Evolutionary conservation across 257 asterid genomes (phyloP).

Genomic region (Henckelia pumila): DNA sequence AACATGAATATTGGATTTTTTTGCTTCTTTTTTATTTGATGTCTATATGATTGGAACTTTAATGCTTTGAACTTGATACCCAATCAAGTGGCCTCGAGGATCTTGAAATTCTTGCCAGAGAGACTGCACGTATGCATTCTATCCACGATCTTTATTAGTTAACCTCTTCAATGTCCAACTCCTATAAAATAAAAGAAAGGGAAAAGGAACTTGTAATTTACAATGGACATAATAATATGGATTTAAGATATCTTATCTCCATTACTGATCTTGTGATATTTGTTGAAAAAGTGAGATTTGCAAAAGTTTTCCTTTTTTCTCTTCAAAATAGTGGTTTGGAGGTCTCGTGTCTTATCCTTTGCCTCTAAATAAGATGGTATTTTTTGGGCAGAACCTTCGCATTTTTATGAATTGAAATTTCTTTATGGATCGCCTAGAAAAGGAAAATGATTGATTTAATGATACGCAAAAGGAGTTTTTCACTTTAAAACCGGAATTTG

Average conservation of each 20-base stretch:
- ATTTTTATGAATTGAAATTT: not conserved
- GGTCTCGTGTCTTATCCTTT: not conserved
- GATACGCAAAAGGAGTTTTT: not conserved
- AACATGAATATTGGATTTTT: too few species aligned
- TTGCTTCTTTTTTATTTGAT: too few species aligned
- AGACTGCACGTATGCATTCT: constrained; percentile 87
- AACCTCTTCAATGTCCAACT: constrained; percentile 5
- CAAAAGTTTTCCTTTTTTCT: not conserved
- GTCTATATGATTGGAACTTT: too few species aligned
- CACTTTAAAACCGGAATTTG: constrained; percentile 10
- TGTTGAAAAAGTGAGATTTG: not conserved
- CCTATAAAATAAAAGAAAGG: not conserved
- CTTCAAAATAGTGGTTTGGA: not conserved
- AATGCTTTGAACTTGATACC: constrained; percentile 85
- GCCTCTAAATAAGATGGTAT: not conserved
- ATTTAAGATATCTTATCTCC: not conserved
- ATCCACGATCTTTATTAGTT: constrained; percentile 6
- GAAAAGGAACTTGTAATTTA: not conserved
- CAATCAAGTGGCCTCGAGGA: constrained; percentile 88
- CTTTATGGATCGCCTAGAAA: too few species aligned
- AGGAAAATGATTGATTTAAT: not conserved
- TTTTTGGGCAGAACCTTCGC: not conserved
- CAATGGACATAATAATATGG: constrained; percentile 8
- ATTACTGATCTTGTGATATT: not conserved
- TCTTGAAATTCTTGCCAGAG: constrained; percentile 94